Conservation (phyloP, 1,139 yeast genomes). For the Lodderomyces beijingensis region DNA sequence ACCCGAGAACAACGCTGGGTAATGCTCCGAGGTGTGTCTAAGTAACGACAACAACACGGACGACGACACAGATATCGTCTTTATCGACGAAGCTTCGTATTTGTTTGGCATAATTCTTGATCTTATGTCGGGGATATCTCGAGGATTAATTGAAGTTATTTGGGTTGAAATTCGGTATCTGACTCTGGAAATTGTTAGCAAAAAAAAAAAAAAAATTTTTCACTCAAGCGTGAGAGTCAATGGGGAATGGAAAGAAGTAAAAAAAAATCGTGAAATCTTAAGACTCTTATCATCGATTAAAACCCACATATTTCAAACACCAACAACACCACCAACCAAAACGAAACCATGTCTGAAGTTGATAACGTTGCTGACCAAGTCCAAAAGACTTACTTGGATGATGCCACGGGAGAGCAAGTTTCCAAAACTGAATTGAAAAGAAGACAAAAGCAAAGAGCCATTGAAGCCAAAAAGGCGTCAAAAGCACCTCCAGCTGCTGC, state of each 20-base stretch:
- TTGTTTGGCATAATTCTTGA: constrained; percentile 3
- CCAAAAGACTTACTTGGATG: constrained; percentile 86
- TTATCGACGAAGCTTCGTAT: constrained; percentile 37
- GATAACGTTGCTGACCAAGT: constrained; percentile 71
- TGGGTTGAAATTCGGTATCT: constrained; percentile 6
- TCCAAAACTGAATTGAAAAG: constrained; percentile 95
- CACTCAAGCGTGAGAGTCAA: background rate
- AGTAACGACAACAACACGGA: constrained; percentile 66
- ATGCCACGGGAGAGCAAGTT: constrained; percentile 92
- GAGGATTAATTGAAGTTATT: too few species aligned
- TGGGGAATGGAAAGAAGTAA: background rate
- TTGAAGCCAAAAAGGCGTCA: constrained; percentile 87
- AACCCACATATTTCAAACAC: too few species aligned
- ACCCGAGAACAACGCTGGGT: constrained; percentile 69
- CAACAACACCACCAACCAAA: background rate
- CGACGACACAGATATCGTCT: constrained; percentile 46
- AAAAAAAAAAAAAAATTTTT: constrained; percentile 5
- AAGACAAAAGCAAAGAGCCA: constrained; percentile 86
- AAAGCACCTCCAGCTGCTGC: constrained; percentile 67
- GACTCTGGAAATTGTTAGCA: background rate
- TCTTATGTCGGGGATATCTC: too few species aligned
- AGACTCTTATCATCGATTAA: too few species aligned
- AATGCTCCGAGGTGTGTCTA: constrained; percentile 68
- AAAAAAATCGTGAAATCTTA: too few species aligned
- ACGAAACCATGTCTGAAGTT: constrained; percentile 40